Base-by-base conservation (phyloP, 768 basidiomycete genomes). In the Tricholomella constricta region DNA sequence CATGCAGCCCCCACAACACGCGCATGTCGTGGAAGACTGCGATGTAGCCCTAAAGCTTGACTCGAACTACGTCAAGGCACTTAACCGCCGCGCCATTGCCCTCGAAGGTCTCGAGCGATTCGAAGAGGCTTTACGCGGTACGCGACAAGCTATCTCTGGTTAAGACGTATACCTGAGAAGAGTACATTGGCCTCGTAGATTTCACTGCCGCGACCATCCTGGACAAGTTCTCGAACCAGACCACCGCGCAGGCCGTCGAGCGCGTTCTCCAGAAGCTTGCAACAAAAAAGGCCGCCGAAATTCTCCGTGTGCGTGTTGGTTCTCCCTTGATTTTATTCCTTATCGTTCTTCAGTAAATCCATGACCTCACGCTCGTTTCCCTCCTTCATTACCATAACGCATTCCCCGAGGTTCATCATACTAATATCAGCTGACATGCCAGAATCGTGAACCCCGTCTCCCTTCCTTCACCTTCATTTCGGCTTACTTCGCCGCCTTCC, bases 401-500 rank as follows among this genome's bases (percentile, higher is more conserved):
- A 6, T 6, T 6, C 29, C 6, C 29, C n/a, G n/a, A n/a, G n/a
- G n/a, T n/a, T n/a, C n/a, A 37, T 19, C 12, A 22, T 35, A 25
- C 29, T 2, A 23, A 29, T 19, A 42, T 41, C 12, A 17, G 17
- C 43, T 46, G 17, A 25, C 19, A 1, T 12, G 15, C 15, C 32
- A 87, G 85, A 78, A 76, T 3, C 88, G 94, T 31, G 88, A 90
- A 72, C 87, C 86, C 1, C 83, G 86, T 51, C 75, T 98, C 23
- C 96, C 96, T 6, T 93, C 93, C 12, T 81, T 83, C 59, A 93
- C 92, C 0, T 97, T 99, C 72, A 88, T 97, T 59, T 87, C 89
- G 11, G 91, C 96, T 0, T 99, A 98, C 76, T 94, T 98, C 66
- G 88, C 93, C 54, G 97, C 97, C 8, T 98, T 98, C 88, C 86